These are phyloP conservation scores for Talinum fruticosum DNA, from an alignment of 148 eudicot species.

Conservation along the genomic window DNA sequence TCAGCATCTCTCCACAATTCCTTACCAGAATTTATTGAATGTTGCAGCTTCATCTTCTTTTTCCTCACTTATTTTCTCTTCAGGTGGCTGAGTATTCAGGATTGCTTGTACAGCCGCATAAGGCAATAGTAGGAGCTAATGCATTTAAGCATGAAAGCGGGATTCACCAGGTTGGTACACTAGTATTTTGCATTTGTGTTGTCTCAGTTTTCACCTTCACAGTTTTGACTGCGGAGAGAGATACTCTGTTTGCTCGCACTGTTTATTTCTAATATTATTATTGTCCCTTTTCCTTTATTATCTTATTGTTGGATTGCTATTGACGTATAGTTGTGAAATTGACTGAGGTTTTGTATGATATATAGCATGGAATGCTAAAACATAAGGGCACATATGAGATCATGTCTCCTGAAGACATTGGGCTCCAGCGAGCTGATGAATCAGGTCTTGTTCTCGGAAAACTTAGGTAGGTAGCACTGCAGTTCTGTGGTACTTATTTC, in stretches of 20 bases:
- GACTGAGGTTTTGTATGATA: conserved; percentile 19
- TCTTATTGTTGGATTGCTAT: neutral
- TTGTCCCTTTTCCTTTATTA: neutral
- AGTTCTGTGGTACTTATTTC: neutral
- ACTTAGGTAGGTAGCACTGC: conserved; percentile 55
- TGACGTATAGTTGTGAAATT: neutral
- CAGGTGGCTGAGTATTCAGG: conserved; percentile 53
- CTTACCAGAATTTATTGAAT: neutral
- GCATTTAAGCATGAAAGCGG: conserved; percentile 63
- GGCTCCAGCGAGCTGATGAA: conserved; percentile 77
- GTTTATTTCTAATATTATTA: neutral
- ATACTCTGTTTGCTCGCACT: neutral
- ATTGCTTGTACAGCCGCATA: conserved; percentile 49
- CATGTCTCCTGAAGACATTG: conserved; percentile 94
- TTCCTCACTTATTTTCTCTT: neutral
- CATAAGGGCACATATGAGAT: conserved; percentile 85
- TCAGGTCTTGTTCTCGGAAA: conserved; percentile 96
- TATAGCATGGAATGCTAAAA: conserved; percentile 96
- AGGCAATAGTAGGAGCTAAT: conserved; percentile 65
- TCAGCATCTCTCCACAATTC: conserved; percentile 1
- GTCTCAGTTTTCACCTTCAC: neutral
- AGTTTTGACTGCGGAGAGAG: too few relatives aligned
- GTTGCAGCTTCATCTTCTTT: neutral
- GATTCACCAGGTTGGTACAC: conserved; percentile 38
- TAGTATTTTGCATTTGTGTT: neutral